Percentiles rank a stretch among this genome's conserved stretches.
Evolutionary conservation across 352 stramenopile genomes (phyloP).

Genomic region (Globisporangium ultimum): DNA sequence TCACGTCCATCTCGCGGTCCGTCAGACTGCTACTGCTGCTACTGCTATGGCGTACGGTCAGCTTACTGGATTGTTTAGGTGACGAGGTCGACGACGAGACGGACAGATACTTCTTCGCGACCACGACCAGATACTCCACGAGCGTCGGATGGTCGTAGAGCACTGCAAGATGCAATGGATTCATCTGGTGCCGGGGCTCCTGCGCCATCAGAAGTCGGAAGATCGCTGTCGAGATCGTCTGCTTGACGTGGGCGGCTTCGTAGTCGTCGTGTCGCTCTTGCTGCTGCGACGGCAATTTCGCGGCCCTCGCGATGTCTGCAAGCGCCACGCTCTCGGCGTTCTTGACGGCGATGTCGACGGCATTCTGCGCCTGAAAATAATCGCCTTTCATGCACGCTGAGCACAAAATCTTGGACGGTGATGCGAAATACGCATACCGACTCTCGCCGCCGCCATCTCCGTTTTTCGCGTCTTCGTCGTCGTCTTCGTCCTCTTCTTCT

Average conservation of each 20-base stretch:
- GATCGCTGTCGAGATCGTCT: conserved; percentile 18
- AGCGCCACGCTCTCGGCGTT: conserved; percentile 14
- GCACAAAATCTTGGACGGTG: conserved; percentile 59
- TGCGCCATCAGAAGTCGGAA: conserved; percentile 59
- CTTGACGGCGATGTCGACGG: conserved; percentile 55
- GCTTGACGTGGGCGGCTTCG: neutral
- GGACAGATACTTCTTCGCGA: conserved; percentile 43
- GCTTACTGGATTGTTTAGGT: neutral
- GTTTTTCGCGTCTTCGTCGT: conserved; percentile 25
- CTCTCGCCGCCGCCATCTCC: conserved; percentile 3
- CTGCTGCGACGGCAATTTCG: neutral
- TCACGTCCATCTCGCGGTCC: conserved; percentile 14
- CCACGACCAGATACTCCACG: conserved; percentile 48
- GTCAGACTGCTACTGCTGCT: neutral
- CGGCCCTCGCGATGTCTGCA: neutral
- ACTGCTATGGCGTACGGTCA: neutral
- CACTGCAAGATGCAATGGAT: conserved; percentile 61
- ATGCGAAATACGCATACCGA: conserved; percentile 52
- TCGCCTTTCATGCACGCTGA: conserved; percentile 75
- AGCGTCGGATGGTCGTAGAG: conserved; percentile 74
- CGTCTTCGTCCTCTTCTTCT: conserved; percentile 28
- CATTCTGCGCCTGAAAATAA: conserved; percentile 63
- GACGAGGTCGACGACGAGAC: conserved; percentile 13
- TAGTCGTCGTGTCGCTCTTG: conserved; percentile 15
- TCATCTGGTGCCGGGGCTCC: conserved; percentile 75